Evolutionary conservation across 192 early-diverging fungal genomes (phyloP), one percentile per base, ranked within the genome.

Genomic region (Backusella parvicylindrica): DNA sequence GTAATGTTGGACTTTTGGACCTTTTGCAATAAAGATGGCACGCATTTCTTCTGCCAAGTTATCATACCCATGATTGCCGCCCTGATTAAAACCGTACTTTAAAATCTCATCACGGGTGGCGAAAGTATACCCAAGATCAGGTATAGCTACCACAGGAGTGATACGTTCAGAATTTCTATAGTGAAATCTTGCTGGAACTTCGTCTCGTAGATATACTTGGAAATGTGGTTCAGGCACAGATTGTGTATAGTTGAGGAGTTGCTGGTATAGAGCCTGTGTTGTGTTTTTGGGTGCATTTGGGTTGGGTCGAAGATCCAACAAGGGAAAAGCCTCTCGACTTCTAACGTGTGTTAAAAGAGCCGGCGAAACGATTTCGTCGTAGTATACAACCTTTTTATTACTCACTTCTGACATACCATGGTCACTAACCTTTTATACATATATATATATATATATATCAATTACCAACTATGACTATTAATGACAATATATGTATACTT

Each of bases 61-160:
- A 73, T 96, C 92, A 82, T 94, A 98, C 7, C 97, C 97, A 80
- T 98, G 97, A 26, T 86, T 85, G 18, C 95, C 96, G 28, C 78
- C 77, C 2, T 79, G 73, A 1, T 66, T 49, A 64, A 77, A 73
- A 2, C 75, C 70, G 0, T 75, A 67, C 5, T 68, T 73, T 21
- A 71, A 73, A 16, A 72, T 68, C 11, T 75, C 33, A 18, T 79
- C 77, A 73, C 79, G 67, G 2, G 77, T 89, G 3, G 84, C 84
- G 72, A 92, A 87, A 31, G 88, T 81, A 75, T 86, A 89, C 2
- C 92, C 94, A 0, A 84, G 43, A 36, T 92, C 88, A 11, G 95
- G 91, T 1, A 97, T 64, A 0, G 87, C 83, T 0, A 92, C 78
- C 36, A 98, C 89, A 0, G 94, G 94, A 6, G 91, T 86, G 32